Percentiles rank a stretch among this genome's conserved stretches.
phyloP scores from a whole-genome alignment of 345 rosid genomes.

The Eucalyptus curtisii region DNA sequence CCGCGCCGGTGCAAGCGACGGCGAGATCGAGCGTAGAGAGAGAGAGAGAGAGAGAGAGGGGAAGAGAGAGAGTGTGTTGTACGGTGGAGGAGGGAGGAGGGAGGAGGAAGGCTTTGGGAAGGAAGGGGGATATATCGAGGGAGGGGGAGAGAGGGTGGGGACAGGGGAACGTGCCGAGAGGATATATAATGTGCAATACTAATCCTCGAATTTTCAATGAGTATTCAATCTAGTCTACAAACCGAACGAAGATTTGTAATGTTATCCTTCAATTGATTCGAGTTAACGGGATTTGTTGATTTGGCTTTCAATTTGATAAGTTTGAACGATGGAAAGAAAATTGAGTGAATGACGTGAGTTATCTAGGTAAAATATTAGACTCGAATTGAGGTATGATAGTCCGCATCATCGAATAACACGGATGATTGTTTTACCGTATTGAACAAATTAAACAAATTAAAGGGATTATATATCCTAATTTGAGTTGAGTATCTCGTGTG shows the following conservation, averaged over 20 bases:
- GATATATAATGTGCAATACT: not conserved
- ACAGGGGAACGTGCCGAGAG: not conserved
- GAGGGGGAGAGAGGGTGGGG: not conserved
- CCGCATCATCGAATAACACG: accelerated
- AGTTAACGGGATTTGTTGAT: not conserved
- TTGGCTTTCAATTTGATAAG: not conserved
- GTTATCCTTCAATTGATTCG: not conserved
- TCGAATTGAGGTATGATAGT: not conserved
- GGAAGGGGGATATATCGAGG: not conserved
- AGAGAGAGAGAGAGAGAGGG: not conserved
- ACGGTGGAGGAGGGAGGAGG: not conserved
- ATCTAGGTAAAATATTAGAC: accelerated
- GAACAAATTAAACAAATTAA: not conserved
- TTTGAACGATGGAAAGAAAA: not conserved
- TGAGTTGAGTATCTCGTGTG: not conserved
- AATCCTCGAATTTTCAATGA: not conserved
- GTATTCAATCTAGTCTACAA: too few species aligned
- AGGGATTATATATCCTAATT: not conserved
- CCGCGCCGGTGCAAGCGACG: not conserved
- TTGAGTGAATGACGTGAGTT: accelerated
- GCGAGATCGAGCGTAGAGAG: not conserved
- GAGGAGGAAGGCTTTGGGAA: not conserved
- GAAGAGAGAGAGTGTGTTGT: not conserved
- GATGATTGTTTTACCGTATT: not conserved
- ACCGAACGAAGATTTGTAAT: not conserved